Conservation (phyloP, 2,329 filamentous ascomycete species). For the Colletotrichum paranaense region DNA sequence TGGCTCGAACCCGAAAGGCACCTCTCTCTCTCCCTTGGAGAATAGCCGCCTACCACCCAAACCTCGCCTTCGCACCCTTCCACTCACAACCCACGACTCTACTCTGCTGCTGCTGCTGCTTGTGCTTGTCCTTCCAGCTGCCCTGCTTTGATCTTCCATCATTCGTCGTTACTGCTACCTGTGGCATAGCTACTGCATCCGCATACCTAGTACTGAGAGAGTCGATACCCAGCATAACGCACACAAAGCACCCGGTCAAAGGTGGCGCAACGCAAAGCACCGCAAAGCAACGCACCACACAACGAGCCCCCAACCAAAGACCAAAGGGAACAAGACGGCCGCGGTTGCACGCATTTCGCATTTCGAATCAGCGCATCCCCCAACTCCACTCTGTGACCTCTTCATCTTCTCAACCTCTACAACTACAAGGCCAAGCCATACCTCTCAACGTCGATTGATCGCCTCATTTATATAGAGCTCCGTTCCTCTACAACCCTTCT, state of each 20-base stretch:
- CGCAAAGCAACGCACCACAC: conserved; percentile 10
- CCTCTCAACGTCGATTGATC: background rate
- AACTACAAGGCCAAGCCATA: background rate
- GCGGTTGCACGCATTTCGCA: conserved; percentile 28
- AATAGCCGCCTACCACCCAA: background rate
- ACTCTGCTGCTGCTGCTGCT: background rate
- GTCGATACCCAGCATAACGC: background rate
- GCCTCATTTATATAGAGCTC: background rate
- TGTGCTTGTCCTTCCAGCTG: background rate
- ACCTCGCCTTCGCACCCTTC: background rate
- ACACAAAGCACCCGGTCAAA: background rate
- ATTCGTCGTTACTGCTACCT: background rate
- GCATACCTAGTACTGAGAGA: background rate
- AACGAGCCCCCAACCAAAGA: background rate
- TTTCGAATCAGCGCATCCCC: background rate
- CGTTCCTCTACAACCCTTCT: background rate
- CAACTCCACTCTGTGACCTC: background rate
- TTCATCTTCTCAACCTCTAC: background rate
- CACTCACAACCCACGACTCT: background rate
- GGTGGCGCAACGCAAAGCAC: background rate
- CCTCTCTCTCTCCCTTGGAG: background rate
- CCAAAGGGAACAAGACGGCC: background rate
- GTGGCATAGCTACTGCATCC: background rate
- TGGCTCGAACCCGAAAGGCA: background rate
- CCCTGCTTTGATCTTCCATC: background rate